These are phyloP conservation scores for Didymella pinodella DNA, from an alignment of 2,329 filamentous ascomycete genomes.

Conservation along the genomic window DNA sequence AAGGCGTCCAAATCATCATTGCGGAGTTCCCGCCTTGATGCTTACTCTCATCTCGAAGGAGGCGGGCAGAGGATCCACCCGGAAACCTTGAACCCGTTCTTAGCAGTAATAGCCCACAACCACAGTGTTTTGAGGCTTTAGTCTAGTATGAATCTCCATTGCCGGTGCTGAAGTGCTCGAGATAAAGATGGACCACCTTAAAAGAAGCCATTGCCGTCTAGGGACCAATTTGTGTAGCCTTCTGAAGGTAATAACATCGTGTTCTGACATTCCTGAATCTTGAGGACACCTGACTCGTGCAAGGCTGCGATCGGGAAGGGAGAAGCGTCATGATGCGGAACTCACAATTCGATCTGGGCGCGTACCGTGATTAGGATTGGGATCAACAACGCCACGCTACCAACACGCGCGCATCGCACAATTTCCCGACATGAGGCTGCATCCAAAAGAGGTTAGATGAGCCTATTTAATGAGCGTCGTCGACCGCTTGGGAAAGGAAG, in stretches of 20 bases:
- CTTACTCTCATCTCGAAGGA: constrained; percentile 2
- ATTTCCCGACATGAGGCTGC: background rate
- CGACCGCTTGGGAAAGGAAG: constrained; percentile 2
- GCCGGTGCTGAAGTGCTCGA: background rate
- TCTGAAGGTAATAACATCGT: too few relatives aligned
- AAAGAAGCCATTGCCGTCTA: background rate
- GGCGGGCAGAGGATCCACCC: background rate
- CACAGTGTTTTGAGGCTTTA: background rate
- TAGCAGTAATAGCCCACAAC: background rate
- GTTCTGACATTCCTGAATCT: background rate
- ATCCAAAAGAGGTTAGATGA: background rate
- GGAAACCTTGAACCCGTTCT: background rate
- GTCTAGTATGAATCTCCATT: background rate
- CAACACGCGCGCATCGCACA: background rate
- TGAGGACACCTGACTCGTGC: background rate
- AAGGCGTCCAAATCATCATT: background rate
- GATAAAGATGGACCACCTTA: too few relatives aligned
- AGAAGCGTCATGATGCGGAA: constrained; percentile 3
- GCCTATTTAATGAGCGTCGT: background rate
- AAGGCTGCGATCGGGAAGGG: background rate
- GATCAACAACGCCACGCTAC: constrained; percentile 11
- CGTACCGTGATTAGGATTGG: background rate
- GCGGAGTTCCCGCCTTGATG: constrained; percentile 3
- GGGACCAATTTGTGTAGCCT: background rate
- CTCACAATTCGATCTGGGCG: constrained; percentile 7